A percentile compares a stretch with the other conserved stretches of the same genome.
These are phyloP conservation scores for Candida manassasensis DNA, from an alignment of 805 yeast species.

Conservation along the genomic window DNA sequence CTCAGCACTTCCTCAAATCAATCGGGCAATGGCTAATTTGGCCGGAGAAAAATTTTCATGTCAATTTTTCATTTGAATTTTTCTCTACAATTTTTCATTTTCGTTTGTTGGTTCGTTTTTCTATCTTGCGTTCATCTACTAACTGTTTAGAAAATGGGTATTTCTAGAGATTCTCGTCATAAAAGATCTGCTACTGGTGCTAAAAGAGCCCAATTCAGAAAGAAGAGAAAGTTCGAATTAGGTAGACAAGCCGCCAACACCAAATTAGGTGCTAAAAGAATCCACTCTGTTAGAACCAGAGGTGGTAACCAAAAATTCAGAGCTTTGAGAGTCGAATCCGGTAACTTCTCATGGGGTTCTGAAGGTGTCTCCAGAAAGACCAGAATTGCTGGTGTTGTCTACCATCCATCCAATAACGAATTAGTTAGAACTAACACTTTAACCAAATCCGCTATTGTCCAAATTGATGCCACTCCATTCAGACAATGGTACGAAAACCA, in stretches of 20 bases:
- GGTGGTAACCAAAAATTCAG: constrained; percentile 99
- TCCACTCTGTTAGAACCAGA: constrained; percentile 98
- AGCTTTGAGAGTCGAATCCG: constrained; percentile 98
- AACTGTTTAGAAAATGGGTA: constrained; percentile 75
- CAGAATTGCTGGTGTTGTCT: constrained; percentile 95
- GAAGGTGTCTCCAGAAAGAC: constrained; percentile 99
- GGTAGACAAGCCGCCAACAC: constrained; percentile 99
- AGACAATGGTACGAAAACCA: constrained; percentile 98
- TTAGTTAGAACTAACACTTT: constrained; percentile 99
- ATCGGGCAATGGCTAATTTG: too few species aligned
- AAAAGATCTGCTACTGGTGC: constrained; percentile 99
- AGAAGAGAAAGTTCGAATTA: constrained; percentile 99
- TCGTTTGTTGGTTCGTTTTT: constrained; percentile 1
- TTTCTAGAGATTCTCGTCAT: constrained; percentile 99
- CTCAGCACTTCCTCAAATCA: constrained; percentile 1
- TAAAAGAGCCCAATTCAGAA: constrained; percentile 99
- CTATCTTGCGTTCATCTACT: constrained; percentile 6
- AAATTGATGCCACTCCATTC: constrained; percentile 99
- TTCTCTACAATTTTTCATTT: neutral
- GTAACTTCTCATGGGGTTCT: constrained; percentile 99
- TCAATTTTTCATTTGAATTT: too few species aligned
- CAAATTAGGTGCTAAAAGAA: constrained; percentile 98
- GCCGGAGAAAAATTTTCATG: neutral
- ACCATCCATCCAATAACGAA: constrained; percentile 99
- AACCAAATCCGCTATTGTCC: constrained; percentile 98